These are phyloP conservation scores for Sphagnurus paluster DNA, from an alignment of 1,284 basidiomycete genomes.

Conservation along the genomic window DNA sequence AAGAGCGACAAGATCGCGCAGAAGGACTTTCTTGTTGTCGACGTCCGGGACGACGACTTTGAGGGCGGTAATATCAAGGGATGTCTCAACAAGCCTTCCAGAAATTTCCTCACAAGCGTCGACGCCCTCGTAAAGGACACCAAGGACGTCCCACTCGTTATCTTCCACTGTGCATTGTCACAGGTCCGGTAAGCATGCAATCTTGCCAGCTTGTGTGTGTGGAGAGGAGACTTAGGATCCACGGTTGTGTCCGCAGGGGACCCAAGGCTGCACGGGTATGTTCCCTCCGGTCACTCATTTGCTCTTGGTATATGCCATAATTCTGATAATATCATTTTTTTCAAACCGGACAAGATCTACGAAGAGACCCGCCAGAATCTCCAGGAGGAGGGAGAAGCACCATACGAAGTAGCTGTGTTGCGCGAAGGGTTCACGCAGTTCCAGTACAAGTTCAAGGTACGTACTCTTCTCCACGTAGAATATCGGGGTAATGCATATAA, in stretches of 20 bases:
- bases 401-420: conserved; percentile 61
- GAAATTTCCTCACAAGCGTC: conserved; percentile 54
- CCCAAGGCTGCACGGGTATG: conserved; percentile 72
- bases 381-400: conserved; percentile 37
- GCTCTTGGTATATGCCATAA: too few species aligned
- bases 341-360: too few species aligned
- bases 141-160: conserved; percentile 58
- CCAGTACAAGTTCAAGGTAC: conserved; percentile 66
- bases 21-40: conserved; percentile 73
- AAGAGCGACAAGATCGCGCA: conserved; percentile 57
- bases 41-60: conserved; percentile 79
- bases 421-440: conserved; percentile 72
- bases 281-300: conserved; percentile 2
- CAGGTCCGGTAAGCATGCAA: conserved; percentile 62
- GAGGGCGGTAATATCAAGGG: conserved; percentile 73
- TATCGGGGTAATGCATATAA: background rate
- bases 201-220: background rate
- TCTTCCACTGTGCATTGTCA: conserved; percentile 78
- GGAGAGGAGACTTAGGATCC: background rate
- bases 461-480: conserved; percentile 2
- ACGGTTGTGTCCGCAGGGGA: conserved; percentile 45
- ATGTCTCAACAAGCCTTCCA: conserved; percentile 61
- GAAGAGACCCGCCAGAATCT: conserved; percentile 53
- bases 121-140: conserved; percentile 59
- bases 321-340: too few species aligned